phyloP scores from a whole-genome alignment of 2,329 filamentous ascomycete species.

The Phaeosphaeria sp. region DNA sequence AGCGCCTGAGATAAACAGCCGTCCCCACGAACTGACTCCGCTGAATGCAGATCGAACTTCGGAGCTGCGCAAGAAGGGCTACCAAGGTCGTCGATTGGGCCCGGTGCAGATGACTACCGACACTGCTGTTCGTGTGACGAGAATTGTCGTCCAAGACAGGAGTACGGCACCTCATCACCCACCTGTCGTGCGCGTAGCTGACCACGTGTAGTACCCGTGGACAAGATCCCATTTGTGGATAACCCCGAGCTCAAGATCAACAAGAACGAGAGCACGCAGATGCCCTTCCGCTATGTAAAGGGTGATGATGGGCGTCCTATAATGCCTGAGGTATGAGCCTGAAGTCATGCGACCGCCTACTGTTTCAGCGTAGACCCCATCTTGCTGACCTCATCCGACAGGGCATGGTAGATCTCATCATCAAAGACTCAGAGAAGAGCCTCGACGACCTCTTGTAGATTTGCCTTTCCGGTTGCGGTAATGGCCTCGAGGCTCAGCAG shows the following conservation, averaged over 20 bases:
- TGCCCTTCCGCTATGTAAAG: conserved; percentile 97
- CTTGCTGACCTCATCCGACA: conserved; percentile 49
- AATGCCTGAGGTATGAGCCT: conserved; percentile 79
- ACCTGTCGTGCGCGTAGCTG: conserved; percentile 13
- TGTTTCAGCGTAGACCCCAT: conserved; percentile 12
- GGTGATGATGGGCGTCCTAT: conserved; percentile 76
- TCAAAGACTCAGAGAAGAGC: conserved; percentile 90
- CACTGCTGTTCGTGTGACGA: conserved; percentile 91
- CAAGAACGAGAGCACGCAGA: conserved; percentile 91
- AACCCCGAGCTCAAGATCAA: conserved; percentile 89
- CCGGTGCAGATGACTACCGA: conserved; percentile 98
- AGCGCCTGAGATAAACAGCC: background rate
- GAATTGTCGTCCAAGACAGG: conserved; percentile 84
- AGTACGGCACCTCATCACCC: conserved; percentile 60
- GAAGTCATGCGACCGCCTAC: conserved; percentile 13
- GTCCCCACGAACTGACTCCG: background rate
- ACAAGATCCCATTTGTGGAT: conserved; percentile 82
- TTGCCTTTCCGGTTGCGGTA: background rate
- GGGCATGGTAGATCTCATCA: conserved; percentile 95
- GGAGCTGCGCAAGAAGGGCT: conserved; percentile 94
- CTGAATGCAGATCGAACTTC: conserved; percentile 78
- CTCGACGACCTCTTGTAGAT: conserved; percentile 80
- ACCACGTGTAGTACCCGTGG: conserved; percentile 68
- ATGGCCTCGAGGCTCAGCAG: conserved; percentile 1
- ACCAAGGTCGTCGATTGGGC: conserved; percentile 82